These are phyloP conservation scores for Lycium barbarum DNA, from an alignment of 257 asterid genomes.

Conservation along the genomic window DNA sequence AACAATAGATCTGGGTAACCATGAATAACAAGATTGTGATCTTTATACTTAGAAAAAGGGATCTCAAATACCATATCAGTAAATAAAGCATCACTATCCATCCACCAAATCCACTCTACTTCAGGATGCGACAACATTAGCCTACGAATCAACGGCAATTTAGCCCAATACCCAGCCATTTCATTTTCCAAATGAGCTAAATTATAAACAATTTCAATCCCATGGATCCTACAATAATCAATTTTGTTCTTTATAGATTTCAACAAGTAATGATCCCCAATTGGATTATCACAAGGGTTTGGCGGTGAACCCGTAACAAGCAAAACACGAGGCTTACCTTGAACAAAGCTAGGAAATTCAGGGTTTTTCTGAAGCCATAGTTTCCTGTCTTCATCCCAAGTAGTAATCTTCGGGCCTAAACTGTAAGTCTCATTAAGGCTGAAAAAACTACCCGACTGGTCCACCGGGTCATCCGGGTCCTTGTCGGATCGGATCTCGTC, in stretches of 20 bases:
- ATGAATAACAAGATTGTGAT: constrained; percentile 75
- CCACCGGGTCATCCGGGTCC: constrained; percentile 59
- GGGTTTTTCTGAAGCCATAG: constrained; percentile 75
- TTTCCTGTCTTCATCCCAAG: constrained; percentile 77
- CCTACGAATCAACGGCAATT: constrained; percentile 79
- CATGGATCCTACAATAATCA: constrained; percentile 95
- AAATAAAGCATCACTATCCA: constrained; percentile 94
- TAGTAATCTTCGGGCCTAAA: constrained; percentile 67
- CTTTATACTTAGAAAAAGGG: constrained; percentile 67
- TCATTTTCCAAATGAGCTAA: constrained; percentile 94
- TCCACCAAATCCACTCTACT: constrained; percentile 99
- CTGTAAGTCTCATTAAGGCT: constrained; percentile 51
- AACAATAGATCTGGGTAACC: constrained; percentile 80
- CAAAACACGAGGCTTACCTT: constrained; percentile 75
- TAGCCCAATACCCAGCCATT: constrained; percentile 90
- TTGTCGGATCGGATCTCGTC: constrained; percentile 77
- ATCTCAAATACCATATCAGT: constrained; percentile 86
- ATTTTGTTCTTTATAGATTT: constrained; percentile 80
- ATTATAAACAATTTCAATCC: constrained; percentile 88
- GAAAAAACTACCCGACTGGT: constrained; percentile 40
- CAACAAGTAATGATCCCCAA: constrained; percentile 92
- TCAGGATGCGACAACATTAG: constrained; percentile 95
- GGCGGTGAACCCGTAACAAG: constrained; percentile 94
- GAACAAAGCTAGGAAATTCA: constrained; percentile 58
- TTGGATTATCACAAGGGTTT: constrained; percentile 80